Base-by-base conservation (phyloP, 441 rosid genomes). In the Populus hybrid region DNA sequence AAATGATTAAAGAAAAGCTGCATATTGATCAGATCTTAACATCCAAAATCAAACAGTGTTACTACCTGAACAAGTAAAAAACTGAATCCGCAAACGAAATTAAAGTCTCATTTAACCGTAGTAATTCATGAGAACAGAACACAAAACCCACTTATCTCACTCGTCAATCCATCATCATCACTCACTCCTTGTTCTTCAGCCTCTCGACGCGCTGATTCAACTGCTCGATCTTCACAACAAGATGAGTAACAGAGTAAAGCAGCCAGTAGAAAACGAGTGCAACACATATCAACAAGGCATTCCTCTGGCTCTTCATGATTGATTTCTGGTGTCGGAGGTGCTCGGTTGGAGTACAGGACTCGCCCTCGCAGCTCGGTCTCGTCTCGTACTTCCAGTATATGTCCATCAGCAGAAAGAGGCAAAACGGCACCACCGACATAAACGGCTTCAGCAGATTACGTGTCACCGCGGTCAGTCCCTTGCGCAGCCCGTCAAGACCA, bases 351-450 rank as follows among this genome's bases (percentile, higher is more conserved):
- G 91, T 84, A 79, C 98, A 94, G 1, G 95, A 87, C 6, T 90
- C 93, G 5, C 83, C 92, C 9, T 91, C 95, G 75, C 98, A 94
- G 68, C 72, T 83, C 16, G 98, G 98, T 18, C 88, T 86, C 7
- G 92, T 93, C 87, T 94, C 98, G 87, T 91, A 94, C 82, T 94
- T 93, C 98, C 98, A 94, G 86, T 93, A 94, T 61, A 93, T 94
- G 74, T 94, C 98, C 98, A 93, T 88, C 1, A 94, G 83, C 0
- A 94, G 94, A 81, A 94, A 94, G 74, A 94, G 88, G 79, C 97
- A 89, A 71, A 94, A 94, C n/a, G 98, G 98, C 0, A 94, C 95
- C 38, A 94, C 92, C 74, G 95, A 93, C 40, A 94, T 70, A 84
- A 94, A 94, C 24, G 97, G 97, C 81, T 89, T 94, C 80, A 94